Conservation (phyloP, 1,284 basidiomycete genomes). For the Coniferiporia weirii region DNA sequence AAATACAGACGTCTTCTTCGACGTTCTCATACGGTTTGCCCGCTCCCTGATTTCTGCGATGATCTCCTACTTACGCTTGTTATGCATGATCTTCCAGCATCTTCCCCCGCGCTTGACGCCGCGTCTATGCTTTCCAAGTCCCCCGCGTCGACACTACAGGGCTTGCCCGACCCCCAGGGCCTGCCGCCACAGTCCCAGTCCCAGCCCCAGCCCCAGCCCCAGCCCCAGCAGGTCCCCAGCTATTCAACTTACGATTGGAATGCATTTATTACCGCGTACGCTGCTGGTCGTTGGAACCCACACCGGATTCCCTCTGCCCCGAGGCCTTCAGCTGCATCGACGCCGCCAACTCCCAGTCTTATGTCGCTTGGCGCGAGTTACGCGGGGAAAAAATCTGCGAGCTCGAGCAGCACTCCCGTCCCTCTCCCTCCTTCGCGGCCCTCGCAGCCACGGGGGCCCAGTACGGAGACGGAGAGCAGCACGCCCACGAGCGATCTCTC, state of each 20-base stretch:
- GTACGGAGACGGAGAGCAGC: conserved; percentile 10
- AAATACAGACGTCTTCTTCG: background rate
- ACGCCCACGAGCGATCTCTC: conserved; percentile 15
- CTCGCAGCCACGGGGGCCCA: conserved; percentile 1
- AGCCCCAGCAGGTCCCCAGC: too few relatives aligned
- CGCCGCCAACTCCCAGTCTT: conserved; percentile 2
- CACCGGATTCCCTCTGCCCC: conserved; percentile 65
- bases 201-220: background rate
- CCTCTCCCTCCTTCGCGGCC: background rate
- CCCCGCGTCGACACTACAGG: too few relatives aligned
- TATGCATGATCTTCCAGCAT: background rate
- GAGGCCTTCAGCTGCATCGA: conserved; percentile 27
- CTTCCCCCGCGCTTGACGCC: background rate
- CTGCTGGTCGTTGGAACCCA: conserved; percentile 77
- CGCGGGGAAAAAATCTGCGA: background rate
- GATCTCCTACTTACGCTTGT: background rate
- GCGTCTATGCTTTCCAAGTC: too few relatives aligned
- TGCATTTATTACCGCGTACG: conserved; percentile 71
- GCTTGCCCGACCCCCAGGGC: too few relatives aligned
- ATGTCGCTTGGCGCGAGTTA: background rate
- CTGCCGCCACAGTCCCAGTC: background rate
- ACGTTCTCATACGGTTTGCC: background rate
- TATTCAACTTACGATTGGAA: conserved; percentile 54
- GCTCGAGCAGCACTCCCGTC: background rate
- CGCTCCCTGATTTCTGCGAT: background rate